Conservation (phyloP, 352 stramenopile species). For the Globisporangium nunn region DNA sequence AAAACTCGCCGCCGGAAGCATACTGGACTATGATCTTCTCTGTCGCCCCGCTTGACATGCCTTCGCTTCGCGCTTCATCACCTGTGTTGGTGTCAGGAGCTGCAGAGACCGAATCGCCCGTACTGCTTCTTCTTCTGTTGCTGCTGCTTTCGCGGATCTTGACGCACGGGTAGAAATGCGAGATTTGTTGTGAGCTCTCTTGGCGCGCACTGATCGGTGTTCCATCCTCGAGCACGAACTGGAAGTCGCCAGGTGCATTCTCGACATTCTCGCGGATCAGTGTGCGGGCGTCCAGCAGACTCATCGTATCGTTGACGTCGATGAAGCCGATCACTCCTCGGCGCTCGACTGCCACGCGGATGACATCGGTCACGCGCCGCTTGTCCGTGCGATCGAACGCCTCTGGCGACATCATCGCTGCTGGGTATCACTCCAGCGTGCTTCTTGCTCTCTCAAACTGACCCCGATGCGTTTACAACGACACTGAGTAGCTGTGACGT, state of each 20-base stretch:
- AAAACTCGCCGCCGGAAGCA: conserved; percentile 49
- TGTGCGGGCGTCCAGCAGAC: conserved; percentile 41
- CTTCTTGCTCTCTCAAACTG: no score
- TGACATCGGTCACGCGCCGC: conserved; percentile 43
- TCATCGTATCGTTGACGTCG: conserved; percentile 59
- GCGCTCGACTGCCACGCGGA: conserved; percentile 55
- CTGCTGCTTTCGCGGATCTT: conserved; percentile 47
- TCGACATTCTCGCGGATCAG: conserved; percentile 70
- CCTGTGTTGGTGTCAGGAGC: conserved; percentile 5
- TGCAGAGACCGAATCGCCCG: not conserved
- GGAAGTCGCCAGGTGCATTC: conserved; percentile 51
- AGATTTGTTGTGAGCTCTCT: conserved; percentile 49
- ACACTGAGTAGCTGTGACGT: no score
- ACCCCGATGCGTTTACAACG: no score
- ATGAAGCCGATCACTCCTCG: conserved; percentile 72
- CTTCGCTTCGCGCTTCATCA: conserved; percentile 2
- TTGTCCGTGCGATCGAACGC: conserved; percentile 34
- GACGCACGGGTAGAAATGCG: conserved; percentile 60
- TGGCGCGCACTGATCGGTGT: conserved; percentile 50
- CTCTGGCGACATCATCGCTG: conserved; percentile 50
- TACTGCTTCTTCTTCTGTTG: not conserved
- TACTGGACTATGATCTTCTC: conserved; percentile 52
- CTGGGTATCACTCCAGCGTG: not conserved
- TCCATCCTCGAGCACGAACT: conserved; percentile 67
- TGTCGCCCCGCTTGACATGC: conserved; percentile 8